Percentiles rank a stretch among this genome's conserved stretches.
Evolutionary conservation across 306 rosid genomes (phyloP).

Genomic region (Corylus avellana): DNA sequence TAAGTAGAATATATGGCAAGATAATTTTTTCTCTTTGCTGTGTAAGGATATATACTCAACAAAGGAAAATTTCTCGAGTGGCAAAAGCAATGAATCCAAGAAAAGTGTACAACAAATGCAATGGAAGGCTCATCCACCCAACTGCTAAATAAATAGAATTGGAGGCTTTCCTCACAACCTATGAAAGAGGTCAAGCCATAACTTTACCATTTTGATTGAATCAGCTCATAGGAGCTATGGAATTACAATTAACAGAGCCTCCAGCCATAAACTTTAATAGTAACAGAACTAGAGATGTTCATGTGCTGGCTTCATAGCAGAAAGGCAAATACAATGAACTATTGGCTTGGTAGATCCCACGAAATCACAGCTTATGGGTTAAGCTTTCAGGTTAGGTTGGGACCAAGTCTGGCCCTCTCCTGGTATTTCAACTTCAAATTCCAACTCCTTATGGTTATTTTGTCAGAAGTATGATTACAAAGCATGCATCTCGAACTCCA

Average conservation of each 20-base stretch:
- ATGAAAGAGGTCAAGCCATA: neutral
- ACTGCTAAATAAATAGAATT: neutral
- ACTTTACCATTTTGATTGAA: neutral
- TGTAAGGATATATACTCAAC: neutral
- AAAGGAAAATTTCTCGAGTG: neutral
- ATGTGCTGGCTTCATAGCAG: neutral
- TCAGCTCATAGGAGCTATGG: neutral
- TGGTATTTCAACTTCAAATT: neutral
- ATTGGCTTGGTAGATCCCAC: neutral
- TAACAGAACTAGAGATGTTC: neutral
- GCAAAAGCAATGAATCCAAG: neutral
- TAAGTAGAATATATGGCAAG: neutral
- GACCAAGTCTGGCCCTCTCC: neutral
- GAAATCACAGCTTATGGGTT: neutral
- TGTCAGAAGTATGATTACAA: neutral
- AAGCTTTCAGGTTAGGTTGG: neutral
- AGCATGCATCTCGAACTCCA: neutral
- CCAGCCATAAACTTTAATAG: neutral
- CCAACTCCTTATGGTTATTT: neutral
- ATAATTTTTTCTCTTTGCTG: neutral
- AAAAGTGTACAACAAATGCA: neutral
- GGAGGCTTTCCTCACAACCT: neutral
- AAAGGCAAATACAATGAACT: neutral
- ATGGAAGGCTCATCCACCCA: neutral
- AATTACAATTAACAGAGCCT: neutral